A percentile compares a stretch with the other conserved stretches of the same genome.
Evolutionary conservation across 2,329 filamentous ascomycete species (phyloP).

Genomic region (Fonsecaea multimorphosa): DNA sequence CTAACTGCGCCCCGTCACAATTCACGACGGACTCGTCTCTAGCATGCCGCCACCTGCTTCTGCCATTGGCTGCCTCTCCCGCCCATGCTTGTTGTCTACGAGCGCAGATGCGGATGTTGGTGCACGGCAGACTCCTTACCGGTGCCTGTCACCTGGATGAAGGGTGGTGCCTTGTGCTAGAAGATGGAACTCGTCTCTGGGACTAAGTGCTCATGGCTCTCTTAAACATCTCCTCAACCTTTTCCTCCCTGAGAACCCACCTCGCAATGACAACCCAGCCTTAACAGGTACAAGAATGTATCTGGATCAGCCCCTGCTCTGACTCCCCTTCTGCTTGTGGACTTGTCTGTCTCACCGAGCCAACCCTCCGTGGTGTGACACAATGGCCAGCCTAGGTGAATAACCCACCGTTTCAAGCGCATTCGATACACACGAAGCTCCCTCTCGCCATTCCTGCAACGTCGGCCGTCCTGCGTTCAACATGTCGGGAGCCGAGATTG

Average conservation of each 20-base stretch:
- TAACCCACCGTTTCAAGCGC: background rate
- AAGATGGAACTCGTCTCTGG: conserved; percentile 2
- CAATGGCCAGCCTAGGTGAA: conserved; percentile 5
- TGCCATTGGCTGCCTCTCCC: conserved; percentile 21
- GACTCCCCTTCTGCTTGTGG: background rate
- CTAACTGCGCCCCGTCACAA: conserved; percentile 16
- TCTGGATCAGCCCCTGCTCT: background rate
- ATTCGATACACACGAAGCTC: background rate
- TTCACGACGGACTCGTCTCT: conserved; percentile 11
- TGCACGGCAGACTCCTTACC: background rate
- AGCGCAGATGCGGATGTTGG: background rate
- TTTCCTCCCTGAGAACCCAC: background rate
- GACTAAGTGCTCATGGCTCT: background rate
- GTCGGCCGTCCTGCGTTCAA: background rate
- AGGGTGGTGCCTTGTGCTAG: background rate
- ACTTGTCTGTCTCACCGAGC: background rate
- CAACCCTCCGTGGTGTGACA: background rate
- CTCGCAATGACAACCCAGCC: background rate
- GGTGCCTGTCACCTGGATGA: background rate
- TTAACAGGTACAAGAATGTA: background rate
- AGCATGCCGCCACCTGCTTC: conserved; percentile 14
- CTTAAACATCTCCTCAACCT: background rate
- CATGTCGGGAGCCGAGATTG: conserved; percentile 27
- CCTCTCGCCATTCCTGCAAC: background rate
- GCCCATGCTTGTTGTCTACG: background rate